phyloP scores from a whole-genome alignment of 169 alveolate genomes.

The Eimeria acervulina region DNA sequence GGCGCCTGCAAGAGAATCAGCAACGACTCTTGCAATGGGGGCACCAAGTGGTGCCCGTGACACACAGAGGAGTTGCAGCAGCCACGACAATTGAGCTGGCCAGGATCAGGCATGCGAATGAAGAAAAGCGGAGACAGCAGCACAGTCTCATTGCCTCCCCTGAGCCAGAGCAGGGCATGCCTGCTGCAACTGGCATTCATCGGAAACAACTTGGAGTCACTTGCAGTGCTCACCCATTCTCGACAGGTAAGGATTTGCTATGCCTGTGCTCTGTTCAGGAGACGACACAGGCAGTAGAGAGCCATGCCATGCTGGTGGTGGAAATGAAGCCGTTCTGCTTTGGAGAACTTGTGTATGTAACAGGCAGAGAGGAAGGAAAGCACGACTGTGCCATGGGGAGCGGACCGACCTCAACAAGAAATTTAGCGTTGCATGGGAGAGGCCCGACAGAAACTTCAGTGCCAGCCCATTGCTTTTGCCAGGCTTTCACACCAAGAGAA shows the following conservation, averaged over 20 bases:
- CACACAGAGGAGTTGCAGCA: conserved; percentile 76
- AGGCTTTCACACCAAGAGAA: neutral
- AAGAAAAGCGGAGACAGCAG: conserved; percentile 54
- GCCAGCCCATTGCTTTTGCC: conserved; percentile 1
- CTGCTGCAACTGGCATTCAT: neutral
- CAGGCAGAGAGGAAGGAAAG: neutral
- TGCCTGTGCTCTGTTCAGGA: neutral
- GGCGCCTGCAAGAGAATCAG: conserved; percentile 27
- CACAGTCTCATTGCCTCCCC: conserved; percentile 47
- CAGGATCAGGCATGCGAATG: conserved; percentile 58
- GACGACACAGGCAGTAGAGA: neutral
- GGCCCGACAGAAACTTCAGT: neutral
- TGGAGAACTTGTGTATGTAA: neutral
- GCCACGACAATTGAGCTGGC: conserved; percentile 66
- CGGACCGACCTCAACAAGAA: neutral
- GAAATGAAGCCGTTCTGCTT: neutral
- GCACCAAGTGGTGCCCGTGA: conserved; percentile 62
- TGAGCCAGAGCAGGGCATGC: neutral
- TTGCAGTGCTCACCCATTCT: neutral
- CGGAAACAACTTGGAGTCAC: neutral
- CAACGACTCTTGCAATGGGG: conserved; percentile 27
- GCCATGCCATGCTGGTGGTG: neutral
- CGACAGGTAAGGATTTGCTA: conserved; percentile 25
- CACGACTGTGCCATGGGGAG: neutral
- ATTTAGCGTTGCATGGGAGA: neutral